phyloP scores from a whole-genome alignment of 2,329 filamentous ascomycete genomes.

The Penicillium sp. region DNA sequence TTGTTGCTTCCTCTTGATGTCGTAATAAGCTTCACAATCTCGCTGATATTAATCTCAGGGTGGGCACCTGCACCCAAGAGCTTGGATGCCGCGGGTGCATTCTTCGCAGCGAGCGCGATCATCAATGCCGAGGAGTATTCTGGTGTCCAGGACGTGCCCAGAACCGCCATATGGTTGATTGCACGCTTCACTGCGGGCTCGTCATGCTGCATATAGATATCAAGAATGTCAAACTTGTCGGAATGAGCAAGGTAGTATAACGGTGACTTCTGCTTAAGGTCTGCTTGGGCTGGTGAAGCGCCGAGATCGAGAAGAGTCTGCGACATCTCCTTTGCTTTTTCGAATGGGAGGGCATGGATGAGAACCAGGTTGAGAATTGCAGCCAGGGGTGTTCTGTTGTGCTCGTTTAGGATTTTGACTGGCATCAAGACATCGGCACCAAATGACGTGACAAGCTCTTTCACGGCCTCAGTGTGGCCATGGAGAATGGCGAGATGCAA shows the following conservation, averaged over 20 bases:
- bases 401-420: slow-evolving; percentile 58
- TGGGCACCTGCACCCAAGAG: slow-evolving; percentile 64
- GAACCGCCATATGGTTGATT: slow-evolving; percentile 63
- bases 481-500: slow-evolving; percentile 75
- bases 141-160: slow-evolving; percentile 30
- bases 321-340: slow-evolving; percentile 64
- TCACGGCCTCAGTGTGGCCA: slow-evolving; percentile 67
- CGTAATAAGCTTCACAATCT: slow-evolving; percentile 33
- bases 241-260: slow-evolving; percentile 63
- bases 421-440: slow-evolving; percentile 75
- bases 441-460: slow-evolving; percentile 66
- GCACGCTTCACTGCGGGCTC: slow-evolving; percentile 59
- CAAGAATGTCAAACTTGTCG: slow-evolving; percentile 46
- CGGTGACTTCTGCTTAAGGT: slow-evolving; percentile 61
- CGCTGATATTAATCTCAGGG: slow-evolving; percentile 57
- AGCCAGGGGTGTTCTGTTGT: slow-evolving; percentile 48
- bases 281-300: slow-evolving; percentile 70
- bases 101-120: slow-evolving; percentile 55
- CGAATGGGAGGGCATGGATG: slow-evolving; percentile 61
- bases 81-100: slow-evolving; percentile 52
- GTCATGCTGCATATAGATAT: slow-evolving; percentile 53
- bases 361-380: slow-evolving; percentile 69
- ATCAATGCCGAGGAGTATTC: slow-evolving; percentile 53
- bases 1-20: background rate
- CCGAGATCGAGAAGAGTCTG: slow-evolving; percentile 65